Percentiles rank a stretch among this genome's conserved stretches.
Evolutionary conservation across 148 eudicot species (phyloP).

Genomic region (Amaranthus cruentus): DNA sequence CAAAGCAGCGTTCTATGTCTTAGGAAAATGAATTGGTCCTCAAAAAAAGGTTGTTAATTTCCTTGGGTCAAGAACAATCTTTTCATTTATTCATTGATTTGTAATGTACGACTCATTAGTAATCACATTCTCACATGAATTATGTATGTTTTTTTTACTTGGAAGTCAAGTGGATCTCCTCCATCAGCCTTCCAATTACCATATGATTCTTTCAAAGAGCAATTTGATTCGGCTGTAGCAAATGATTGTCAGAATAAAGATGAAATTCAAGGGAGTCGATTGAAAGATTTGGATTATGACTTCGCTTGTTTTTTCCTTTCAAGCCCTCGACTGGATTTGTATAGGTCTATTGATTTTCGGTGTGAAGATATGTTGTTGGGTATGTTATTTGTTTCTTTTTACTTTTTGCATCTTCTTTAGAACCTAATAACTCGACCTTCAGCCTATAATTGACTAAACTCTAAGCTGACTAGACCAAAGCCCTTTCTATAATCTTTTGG

Average conservation of each 20-base stretch:
- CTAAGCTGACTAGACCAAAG: not conserved
- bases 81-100: not conserved
- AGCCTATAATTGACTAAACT: too few species aligned
- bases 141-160: constrained; percentile 16
- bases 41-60: not conserved
- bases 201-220: constrained; percentile 67
- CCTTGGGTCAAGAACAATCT: not conserved
- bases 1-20: not conserved
- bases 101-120: not conserved
- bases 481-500: not conserved
- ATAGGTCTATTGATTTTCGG: constrained; percentile 80
- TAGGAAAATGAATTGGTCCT: not conserved
- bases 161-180: constrained; percentile 85
- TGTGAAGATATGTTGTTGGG: constrained; percentile 97
- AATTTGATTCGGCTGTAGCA: constrained; percentile 28
- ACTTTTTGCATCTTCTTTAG: constrained; percentile 6
- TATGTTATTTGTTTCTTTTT: constrained; percentile 15
- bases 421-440: not conserved
- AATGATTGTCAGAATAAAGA: constrained; percentile 30
- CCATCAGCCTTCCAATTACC: constrained; percentile 85
- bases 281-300: constrained; percentile 67
- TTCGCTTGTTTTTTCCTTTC: constrained; percentile 85
- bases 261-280: constrained; percentile 32
- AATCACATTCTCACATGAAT: not conserved
- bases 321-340: constrained; percentile 66